Percentiles rank a stretch among this genome's conserved stretches.
These are phyloP conservation scores for Oryza nivara DNA, from an alignment of 176 grass and related monocot species.

Conservation along the genomic window DNA sequence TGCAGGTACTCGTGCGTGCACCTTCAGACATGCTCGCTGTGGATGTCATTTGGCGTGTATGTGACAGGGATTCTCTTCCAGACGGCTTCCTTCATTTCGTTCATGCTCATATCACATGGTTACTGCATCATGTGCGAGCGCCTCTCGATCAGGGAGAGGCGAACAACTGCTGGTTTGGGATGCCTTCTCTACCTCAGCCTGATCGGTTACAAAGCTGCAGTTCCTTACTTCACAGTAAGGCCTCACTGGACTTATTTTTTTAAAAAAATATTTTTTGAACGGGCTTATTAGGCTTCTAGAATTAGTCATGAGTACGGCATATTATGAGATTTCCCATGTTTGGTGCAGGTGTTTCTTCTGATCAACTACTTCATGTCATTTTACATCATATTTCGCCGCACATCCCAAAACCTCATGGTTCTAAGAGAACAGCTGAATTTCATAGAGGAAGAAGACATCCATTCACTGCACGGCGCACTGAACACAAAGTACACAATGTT, in stretches of 20 bases:
- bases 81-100: slow-evolving; percentile 84
- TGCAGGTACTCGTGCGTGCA: slow-evolving; percentile 94
- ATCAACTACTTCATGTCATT: slow-evolving; percentile 75
- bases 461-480: slow-evolving; percentile 76
- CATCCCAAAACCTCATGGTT: slow-evolving; percentile 71
- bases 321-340: not conserved
- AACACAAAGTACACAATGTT: slow-evolving; percentile 93
- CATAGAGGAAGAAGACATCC: slow-evolving; percentile 75
- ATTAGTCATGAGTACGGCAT: not conserved
- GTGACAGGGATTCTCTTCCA: slow-evolving; percentile 97
- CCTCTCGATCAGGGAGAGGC: slow-evolving; percentile 75
- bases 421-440: slow-evolving; percentile 77
- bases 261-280: not conserved
- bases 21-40: slow-evolving; percentile 82
- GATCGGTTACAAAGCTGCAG: slow-evolving; percentile 83
- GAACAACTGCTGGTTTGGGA: slow-evolving; percentile 66
- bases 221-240: slow-evolving; percentile 88
- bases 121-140: slow-evolving; percentile 95
- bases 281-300: not conserved
- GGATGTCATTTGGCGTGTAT: slow-evolving; percentile 98
- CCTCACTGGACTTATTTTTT: not conserved
- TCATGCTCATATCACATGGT: slow-evolving; percentile 92
- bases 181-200: slow-evolving; percentile 87
- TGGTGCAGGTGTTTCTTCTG: slow-evolving; percentile 69
- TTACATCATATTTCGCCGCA: slow-evolving; percentile 77